These are phyloP conservation scores for Paecilomyces niveus DNA, from an alignment of 2,329 filamentous ascomycete genomes.

Conservation along the genomic window DNA sequence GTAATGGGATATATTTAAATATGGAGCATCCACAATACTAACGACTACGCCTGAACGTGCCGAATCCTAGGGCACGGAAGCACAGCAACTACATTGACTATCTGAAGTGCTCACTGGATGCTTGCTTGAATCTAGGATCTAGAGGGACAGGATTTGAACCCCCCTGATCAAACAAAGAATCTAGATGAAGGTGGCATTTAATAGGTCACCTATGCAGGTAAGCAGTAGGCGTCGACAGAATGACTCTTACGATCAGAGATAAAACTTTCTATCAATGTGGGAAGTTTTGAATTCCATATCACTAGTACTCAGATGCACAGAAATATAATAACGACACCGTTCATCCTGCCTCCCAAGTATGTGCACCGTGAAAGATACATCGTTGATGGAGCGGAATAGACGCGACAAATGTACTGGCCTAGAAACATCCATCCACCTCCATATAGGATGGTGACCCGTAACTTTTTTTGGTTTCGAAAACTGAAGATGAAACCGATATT, in stretches of 20 bases:
- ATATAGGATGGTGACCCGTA: background rate
- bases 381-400: slow-evolving; percentile 6
- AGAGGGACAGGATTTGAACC: no score
- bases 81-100: no score
- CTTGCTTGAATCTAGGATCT: no score
- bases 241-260: background rate
- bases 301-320: background rate
- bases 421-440: background rate
- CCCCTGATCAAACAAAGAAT: no score
- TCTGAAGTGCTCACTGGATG: no score
- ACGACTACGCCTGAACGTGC: no score
- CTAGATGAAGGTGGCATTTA: no score
- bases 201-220: no score
- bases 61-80: no score
- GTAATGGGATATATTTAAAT: background rate
- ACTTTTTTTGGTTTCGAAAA: background rate
- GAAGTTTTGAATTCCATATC: background rate
- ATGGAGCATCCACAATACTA: no score
- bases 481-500: background rate
- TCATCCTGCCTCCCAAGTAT: background rate
- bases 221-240: no score
- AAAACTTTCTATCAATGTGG: background rate
- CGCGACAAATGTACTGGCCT: slow-evolving; percentile 2
- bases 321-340: background rate
- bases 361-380: slow-evolving; percentile 5